These are phyloP conservation scores for Phytophthora colocasiae DNA, from an alignment of 352 stramenopile genomes.

Conservation along the genomic window DNA sequence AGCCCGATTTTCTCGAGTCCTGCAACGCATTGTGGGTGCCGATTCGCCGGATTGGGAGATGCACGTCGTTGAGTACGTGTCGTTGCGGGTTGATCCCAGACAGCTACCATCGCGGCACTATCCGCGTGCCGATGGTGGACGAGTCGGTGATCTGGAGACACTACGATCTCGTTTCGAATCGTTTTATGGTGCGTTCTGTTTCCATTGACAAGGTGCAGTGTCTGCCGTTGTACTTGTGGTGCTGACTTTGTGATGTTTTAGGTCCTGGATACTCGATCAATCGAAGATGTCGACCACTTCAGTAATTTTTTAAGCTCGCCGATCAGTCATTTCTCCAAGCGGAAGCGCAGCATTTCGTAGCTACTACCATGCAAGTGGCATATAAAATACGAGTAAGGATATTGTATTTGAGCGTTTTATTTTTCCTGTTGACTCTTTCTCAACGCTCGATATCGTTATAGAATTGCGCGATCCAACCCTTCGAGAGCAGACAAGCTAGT, in stretches of 20 bases:
- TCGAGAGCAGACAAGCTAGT: constrained; percentile 7
- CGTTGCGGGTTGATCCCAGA: constrained; percentile 78
- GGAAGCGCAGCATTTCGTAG: constrained; percentile 45
- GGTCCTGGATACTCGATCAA: constrained; percentile 43
- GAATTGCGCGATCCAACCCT: constrained; percentile 23
- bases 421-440: background rate
- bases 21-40: constrained; percentile 73
- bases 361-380: no score
- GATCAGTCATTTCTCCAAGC: constrained; percentile 33
- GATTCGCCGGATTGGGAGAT: constrained; percentile 62
- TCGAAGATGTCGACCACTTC: constrained; percentile 40
- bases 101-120: constrained; percentile 73
- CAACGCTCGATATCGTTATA: no score
- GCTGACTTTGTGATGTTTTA: constrained; percentile 16
- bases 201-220: no score
- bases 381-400: background rate
- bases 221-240: background rate
- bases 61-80: constrained; percentile 58
- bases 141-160: constrained; percentile 80
- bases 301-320: constrained; percentile 42
- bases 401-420: constrained; percentile 22
- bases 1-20: constrained; percentile 78
- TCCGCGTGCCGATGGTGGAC: constrained; percentile 73
- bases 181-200: constrained; percentile 69
- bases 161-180: constrained; percentile 66